Percentiles rank a stretch among this genome's conserved stretches.
These are phyloP conservation scores for Fusarium temperatum DNA, from an alignment of 2,329 filamentous ascomycete genomes.

Conservation along the genomic window DNA sequence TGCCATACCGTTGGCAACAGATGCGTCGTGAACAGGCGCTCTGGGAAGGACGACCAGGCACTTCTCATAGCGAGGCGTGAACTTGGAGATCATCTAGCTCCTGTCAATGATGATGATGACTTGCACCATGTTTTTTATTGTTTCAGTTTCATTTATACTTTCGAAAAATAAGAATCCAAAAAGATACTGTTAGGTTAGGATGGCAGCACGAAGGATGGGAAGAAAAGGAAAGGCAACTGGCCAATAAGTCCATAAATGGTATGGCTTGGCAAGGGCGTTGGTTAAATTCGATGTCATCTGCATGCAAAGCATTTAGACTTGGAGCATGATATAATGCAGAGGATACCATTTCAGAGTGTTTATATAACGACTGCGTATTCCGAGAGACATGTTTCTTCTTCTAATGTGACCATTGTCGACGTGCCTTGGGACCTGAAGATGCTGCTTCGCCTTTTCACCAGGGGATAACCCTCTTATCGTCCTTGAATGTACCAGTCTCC, in stretches of 20 bases:
- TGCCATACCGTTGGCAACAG: constrained; percentile 42
- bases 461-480: constrained; percentile 7
- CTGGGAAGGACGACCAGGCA: constrained; percentile 37
- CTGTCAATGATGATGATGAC: not conserved
- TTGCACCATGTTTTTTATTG: not conserved
- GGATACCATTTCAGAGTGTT: constrained; percentile 34
- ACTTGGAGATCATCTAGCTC: not conserved
- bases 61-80: constrained; percentile 40
- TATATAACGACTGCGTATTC: constrained; percentile 29
- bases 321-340: constrained; percentile 25
- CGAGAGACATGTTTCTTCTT: not conserved
- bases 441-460: not conserved
- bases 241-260: constrained; percentile 6
- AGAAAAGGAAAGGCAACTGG: constrained; percentile 12
- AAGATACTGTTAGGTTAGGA: not conserved
- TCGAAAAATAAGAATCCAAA: not conserved
- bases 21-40: constrained; percentile 32
- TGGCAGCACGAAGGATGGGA: not conserved
- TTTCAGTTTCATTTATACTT: not conserved
- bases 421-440: not conserved
- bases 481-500: constrained; percentile 9
- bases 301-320: constrained; percentile 25
- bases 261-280: constrained; percentile 32
- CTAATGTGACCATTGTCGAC: not conserved
- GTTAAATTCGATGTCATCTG: constrained; percentile 19